A percentile compares a stretch with the other conserved stretches of the same genome.
These are phyloP conservation scores for Elaphomyces granulatus DNA, from an alignment of 495 filamentous ascomycete genomes.

Conservation along the genomic window DNA sequence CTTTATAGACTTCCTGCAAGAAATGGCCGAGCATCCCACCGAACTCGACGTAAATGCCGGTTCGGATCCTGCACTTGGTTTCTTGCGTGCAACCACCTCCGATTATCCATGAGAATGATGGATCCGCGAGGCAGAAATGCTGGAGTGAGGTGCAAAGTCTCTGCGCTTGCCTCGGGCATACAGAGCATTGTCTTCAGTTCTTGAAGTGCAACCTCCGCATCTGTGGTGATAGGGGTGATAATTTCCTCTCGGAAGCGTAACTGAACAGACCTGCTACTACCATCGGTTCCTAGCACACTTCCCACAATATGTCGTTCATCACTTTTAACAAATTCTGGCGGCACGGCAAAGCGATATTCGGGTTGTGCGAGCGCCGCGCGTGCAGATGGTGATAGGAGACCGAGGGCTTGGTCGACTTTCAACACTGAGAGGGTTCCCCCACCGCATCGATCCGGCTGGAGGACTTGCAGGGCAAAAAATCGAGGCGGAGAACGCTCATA, in stretches of 20 bases:
- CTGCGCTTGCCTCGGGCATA: background rate
- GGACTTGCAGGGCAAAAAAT: conserved; percentile 28
- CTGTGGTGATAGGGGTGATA: conserved; percentile 8
- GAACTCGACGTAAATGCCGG: conserved; percentile 22
- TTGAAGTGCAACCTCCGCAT: conserved; percentile 12
- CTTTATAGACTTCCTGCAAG: too few relatives aligned
- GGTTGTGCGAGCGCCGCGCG: conserved; percentile 7
- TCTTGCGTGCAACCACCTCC: conserved; percentile 24
- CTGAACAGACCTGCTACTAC: too few relatives aligned
- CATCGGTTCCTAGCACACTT: conserved; percentile 7
- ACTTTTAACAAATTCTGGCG: conserved; percentile 20
- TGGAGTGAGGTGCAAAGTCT: conserved; percentile 12
- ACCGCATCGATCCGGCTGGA: conserved; percentile 22
- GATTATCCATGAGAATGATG: conserved; percentile 25
- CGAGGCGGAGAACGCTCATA: conserved; percentile 22
- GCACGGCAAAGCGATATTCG: conserved; percentile 18
- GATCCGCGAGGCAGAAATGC: conserved; percentile 13
- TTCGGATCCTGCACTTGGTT: conserved; percentile 22
- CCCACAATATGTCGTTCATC: conserved; percentile 12
- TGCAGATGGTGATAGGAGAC: conserved; percentile 10
- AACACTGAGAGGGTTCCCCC: conserved; percentile 25
- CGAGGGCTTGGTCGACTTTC: conserved; percentile 11
- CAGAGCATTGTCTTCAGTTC: conserved; percentile 13
- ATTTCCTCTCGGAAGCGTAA: conserved; percentile 25
- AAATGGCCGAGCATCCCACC: conserved; percentile 13